phyloP scores from a whole-genome alignment of 768 basidiomycete species.

The Phlebiopsis flavidoalba region DNA sequence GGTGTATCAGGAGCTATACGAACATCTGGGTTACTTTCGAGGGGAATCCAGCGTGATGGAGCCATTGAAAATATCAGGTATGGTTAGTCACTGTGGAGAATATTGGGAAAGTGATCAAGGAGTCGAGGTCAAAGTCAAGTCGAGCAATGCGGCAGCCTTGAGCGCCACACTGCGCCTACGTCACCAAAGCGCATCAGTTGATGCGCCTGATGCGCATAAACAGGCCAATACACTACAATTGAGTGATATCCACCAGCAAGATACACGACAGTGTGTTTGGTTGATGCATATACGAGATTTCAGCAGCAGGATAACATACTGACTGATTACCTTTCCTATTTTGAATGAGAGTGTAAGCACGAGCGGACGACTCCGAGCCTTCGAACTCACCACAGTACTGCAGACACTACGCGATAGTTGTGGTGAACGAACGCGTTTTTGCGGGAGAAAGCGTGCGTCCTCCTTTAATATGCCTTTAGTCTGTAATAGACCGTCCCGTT shows the following conservation, averaged over 20 bases:
- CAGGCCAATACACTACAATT: no score
- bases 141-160: background rate
- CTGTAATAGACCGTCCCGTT: no score
- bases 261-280: no score
- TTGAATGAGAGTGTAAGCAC: background rate
- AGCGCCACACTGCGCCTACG: background rate
- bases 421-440: no score
- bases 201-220: background rate
- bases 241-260: no score
- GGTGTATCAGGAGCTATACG: background rate
- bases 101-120: background rate
- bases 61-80: background rate
- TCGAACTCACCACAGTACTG: no score
- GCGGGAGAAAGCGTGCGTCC: no score
- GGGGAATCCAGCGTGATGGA: constrained; percentile 59
- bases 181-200: background rate
- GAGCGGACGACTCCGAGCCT: no score
- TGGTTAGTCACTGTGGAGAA: background rate
- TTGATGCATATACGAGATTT: no score
- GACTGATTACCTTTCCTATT: background rate
- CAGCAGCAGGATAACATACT: no score
- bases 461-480: no score
- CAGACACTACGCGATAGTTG: no score
- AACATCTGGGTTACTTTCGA: constrained; percentile 71
- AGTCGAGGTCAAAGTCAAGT: background rate